A percentile compares a stretch with the other conserved stretches of the same genome.
phyloP scores from a whole-genome alignment of 305 asterid species.

The Monarda citriodora region DNA sequence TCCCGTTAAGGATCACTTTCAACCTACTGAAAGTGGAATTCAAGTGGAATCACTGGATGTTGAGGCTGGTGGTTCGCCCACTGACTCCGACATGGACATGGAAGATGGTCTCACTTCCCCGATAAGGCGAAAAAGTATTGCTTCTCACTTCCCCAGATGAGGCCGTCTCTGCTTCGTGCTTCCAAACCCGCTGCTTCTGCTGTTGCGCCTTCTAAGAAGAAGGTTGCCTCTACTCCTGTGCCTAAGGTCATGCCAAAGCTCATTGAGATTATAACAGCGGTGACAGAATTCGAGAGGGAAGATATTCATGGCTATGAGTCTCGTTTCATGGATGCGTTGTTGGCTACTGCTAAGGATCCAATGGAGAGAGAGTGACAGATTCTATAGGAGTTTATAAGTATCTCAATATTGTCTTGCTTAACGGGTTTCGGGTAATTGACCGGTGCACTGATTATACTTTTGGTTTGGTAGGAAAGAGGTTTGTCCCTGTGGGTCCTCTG shows the following conservation, averaged over 20 bases:
- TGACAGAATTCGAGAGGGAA: no score
- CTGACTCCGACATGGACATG: no score
- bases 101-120: no score
- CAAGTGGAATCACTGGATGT: no score
- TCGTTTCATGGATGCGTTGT: conserved; percentile 12
- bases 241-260: conserved; percentile 33
- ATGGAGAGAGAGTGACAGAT: conserved; percentile 4
- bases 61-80: no score
- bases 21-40: no score
- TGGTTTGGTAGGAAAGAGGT: conserved; percentile 16
- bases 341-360: conserved; percentile 11
- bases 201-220: conserved; percentile 48
- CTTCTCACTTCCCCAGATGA: no score
- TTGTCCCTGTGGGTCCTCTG: conserved; percentile 31
- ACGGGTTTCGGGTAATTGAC: conserved; percentile 28
- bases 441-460: conserved; percentile 22
- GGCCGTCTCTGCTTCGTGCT: conserved; percentile 53
- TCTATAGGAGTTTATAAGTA: conserved; percentile 24
- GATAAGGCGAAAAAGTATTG: no score
- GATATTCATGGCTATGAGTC: conserved; percentile 35
- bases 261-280: no score
- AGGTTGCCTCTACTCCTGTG: conserved; percentile 35
- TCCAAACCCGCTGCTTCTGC: conserved; percentile 31
- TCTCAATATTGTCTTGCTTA: conserved; percentile 22
- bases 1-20: no score